Evolutionary conservation across 768 basidiomycete genomes (phyloP).

Genomic region (Grammothele lineata): DNA sequence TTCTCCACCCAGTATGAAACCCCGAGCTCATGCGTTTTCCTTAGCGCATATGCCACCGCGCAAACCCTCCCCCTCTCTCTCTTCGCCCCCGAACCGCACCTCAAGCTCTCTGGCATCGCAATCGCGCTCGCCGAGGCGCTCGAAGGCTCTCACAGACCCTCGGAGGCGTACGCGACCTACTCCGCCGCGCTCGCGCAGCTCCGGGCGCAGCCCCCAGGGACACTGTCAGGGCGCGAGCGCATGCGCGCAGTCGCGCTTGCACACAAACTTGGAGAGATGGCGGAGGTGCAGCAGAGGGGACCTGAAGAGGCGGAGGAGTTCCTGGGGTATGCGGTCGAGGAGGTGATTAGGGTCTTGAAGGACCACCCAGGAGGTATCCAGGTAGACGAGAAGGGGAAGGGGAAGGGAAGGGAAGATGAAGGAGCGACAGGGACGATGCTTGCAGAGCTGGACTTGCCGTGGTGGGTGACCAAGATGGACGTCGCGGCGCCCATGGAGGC

Average conservation of each 20-base stretch:
- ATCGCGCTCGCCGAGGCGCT: constrained; percentile 55
- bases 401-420: constrained; percentile 1
- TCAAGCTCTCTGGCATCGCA: constrained; percentile 67
- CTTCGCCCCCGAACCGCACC: constrained; percentile 44
- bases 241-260: constrained; percentile 42
- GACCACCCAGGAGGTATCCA: constrained; percentile 19
- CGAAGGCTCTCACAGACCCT: constrained; percentile 35
- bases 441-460: constrained; percentile 51
- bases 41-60: constrained; percentile 55
- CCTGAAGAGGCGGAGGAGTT: constrained; percentile 38
- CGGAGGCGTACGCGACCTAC: constrained; percentile 29
- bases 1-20: too few species aligned
- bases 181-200: constrained; percentile 14
- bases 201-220: neutral
- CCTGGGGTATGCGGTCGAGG: constrained; percentile 41
- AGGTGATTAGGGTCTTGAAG: constrained; percentile 35
- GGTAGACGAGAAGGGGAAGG: constrained; percentile 9
- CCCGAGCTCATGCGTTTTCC: neutral
- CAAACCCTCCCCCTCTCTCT: constrained; percentile 35
- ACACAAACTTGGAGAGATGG: constrained; percentile 42
- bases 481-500: constrained; percentile 67
- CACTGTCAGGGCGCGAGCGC: constrained; percentile 33
- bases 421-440: constrained; percentile 15
- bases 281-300: constrained; percentile 29
- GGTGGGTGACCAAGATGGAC: constrained; percentile 56